Percentiles rank a stretch among this genome's conserved stretches.
phyloP scores from a whole-genome alignment of 2,329 filamentous ascomycete species.

The Parastagonospora avenae region DNA sequence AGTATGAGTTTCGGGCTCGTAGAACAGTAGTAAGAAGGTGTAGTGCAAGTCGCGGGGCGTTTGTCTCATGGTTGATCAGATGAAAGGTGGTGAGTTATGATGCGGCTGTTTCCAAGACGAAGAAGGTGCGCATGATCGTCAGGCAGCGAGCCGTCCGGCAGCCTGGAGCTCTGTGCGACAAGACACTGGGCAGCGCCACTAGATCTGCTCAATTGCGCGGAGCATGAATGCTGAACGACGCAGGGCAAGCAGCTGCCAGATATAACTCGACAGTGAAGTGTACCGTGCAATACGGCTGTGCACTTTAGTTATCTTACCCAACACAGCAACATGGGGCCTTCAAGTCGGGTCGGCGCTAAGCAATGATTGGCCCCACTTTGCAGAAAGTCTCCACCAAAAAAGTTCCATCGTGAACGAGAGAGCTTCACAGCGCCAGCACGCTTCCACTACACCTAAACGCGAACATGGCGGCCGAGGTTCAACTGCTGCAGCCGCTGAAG shows the following conservation, averaged over 20 bases:
- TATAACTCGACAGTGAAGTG: too few relatives aligned
- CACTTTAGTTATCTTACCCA: background rate
- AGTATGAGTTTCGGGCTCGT: background rate
- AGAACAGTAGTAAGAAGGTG: conserved; percentile 4
- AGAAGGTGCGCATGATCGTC: conserved; percentile 6
- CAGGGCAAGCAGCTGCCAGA: too few relatives aligned
- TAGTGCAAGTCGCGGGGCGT: conserved; percentile 21
- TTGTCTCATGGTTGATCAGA: conserved; percentile 19
- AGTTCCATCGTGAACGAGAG: conserved; percentile 14
- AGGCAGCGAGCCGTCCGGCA: conserved; percentile 5
- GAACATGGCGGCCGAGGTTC: conserved; percentile 82
- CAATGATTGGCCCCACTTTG: conserved; percentile 12
- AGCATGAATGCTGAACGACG: too few relatives aligned
- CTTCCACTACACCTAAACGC: conserved; percentile 14
- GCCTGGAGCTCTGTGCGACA: background rate
- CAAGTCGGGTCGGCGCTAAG: conserved; percentile 10
- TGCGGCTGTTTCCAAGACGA: conserved; percentile 13
- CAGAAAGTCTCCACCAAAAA: conserved; percentile 24
- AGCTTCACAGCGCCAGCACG: background rate
- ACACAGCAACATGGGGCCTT: conserved; percentile 3
- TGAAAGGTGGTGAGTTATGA: conserved; percentile 13
- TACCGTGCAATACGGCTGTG: too few relatives aligned
- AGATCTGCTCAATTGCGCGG: background rate
- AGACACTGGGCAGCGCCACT: background rate
- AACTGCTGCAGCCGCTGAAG: conserved; percentile 79